Evolutionary conservation across 768 basidiomycete species (phyloP).

Genomic region (Nidularia pulvinata): DNA sequence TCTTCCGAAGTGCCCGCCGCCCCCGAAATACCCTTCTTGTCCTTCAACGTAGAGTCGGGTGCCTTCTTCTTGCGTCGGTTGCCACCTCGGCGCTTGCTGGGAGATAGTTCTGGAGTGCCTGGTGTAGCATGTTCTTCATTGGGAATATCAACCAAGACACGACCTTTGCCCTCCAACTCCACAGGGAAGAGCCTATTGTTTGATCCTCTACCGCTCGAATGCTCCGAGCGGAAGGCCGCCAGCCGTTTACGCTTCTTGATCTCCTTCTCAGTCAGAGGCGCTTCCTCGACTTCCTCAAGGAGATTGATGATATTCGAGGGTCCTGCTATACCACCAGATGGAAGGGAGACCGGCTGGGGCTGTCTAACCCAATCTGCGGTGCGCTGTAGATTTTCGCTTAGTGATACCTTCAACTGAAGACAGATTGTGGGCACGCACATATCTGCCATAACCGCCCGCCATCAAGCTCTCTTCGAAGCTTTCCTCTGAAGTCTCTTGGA

Average conservation of each 20-base stretch:
- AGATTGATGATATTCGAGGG: conserved; percentile 39
- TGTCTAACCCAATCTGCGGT: conserved; percentile 64
- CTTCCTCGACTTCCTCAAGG: conserved; percentile 35
- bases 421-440: conserved; percentile 54
- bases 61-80: conserved; percentile 52
- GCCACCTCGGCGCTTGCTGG: conserved; percentile 35
- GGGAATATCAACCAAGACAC: conserved; percentile 64
- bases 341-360: conserved; percentile 45
- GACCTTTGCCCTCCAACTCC: conserved; percentile 66
- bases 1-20: conserved; percentile 21
- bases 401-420: background rate
- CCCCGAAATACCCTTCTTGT: conserved; percentile 22
- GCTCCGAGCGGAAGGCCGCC: conserved; percentile 59
- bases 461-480: conserved; percentile 86
- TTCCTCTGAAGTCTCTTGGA: conserved; percentile 82
- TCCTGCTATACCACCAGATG: conserved; percentile 35
- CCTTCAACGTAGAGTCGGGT: conserved; percentile 28
- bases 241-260: conserved; percentile 66
- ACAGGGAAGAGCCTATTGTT: conserved; percentile 56
- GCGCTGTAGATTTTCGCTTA: conserved; percentile 27
- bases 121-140: conserved; percentile 31
- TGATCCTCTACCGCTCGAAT: conserved; percentile 22
- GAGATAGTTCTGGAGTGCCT: conserved; percentile 22
- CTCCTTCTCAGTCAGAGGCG: conserved; percentile 56
- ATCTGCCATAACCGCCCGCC: conserved; percentile 79